Evolutionary conservation across 257 asterid genomes (phyloP).

Genomic region (Apocynum venetum): DNA sequence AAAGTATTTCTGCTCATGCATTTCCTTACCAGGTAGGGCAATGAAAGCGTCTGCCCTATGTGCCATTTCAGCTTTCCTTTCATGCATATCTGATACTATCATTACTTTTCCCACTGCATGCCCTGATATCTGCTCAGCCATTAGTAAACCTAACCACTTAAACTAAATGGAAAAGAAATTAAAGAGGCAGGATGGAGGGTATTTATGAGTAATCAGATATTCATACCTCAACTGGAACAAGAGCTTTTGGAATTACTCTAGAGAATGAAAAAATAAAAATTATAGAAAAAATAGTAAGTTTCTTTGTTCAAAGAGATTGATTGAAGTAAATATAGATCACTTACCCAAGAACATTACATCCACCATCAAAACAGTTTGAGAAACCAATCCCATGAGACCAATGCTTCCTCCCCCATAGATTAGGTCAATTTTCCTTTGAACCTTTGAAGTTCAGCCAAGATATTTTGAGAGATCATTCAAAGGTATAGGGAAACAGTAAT

Average conservation of each 20-base stretch:
- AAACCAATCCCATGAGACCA: slow-evolving; percentile 74
- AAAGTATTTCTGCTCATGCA: slow-evolving; percentile 1
- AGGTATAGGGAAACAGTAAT: neutral
- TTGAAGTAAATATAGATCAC: neutral
- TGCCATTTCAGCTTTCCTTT: slow-evolving; percentile 73
- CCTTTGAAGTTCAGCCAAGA: slow-evolving; percentile 25
- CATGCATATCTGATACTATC: slow-evolving; percentile 63
- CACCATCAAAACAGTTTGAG: slow-evolving; percentile 56
- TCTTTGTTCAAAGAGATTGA: neutral
- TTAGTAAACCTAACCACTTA: neutral
- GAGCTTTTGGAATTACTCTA: slow-evolving; percentile 63
- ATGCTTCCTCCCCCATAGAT: slow-evolving; percentile 66
- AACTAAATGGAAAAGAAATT: neutral
- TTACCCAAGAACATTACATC: slow-evolving; percentile 64
- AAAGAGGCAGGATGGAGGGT: neutral
- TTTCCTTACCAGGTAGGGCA: slow-evolving; percentile 53
- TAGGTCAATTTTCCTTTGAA: slow-evolving; percentile 50
- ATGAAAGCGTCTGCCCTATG: slow-evolving; percentile 50
- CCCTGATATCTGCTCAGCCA: slow-evolving; percentile 46
- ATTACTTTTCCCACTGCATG: slow-evolving; percentile 53
- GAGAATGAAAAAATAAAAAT: slow-evolving; percentile 11
- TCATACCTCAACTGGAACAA: slow-evolving; percentile 55
- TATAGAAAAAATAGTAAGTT: neutral
- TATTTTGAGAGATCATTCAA: too few relatives aligned
- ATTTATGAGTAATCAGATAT: neutral